Evolutionary conservation across 495 filamentous ascomycete genomes (phyloP).

Genomic region (Neurospora sp.): DNA sequence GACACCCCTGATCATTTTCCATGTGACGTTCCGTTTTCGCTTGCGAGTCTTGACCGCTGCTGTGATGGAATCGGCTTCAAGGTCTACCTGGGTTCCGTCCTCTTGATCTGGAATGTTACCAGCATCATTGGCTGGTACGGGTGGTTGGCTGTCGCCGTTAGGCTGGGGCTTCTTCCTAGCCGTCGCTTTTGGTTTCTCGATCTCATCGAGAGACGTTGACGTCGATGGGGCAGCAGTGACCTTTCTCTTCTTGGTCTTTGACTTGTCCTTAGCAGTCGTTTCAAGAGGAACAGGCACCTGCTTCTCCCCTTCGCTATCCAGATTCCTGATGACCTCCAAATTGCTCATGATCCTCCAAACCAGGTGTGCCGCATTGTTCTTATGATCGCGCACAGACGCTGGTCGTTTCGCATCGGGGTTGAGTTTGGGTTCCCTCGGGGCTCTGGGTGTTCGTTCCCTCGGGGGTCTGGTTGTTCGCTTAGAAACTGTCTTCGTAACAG

Average conservation of each 20-base stretch:
- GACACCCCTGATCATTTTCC: conserved; percentile 30
- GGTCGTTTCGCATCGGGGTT: conserved; percentile 26
- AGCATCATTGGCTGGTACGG: neutral
- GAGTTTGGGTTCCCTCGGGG: conserved; percentile 10
- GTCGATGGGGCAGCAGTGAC: neutral
- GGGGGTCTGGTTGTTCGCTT: neutral
- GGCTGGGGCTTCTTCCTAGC: neutral
- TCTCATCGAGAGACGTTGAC: neutral
- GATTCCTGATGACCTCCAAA: neutral
- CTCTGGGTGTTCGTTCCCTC: conserved; percentile 2
- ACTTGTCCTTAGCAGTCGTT: neutral
- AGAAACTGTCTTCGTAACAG: neutral
- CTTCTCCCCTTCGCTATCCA: neutral
- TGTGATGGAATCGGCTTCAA: conserved; percentile 21
- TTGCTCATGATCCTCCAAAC: conserved; percentile 20
- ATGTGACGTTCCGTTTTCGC: conserved; percentile 24
- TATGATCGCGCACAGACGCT: conserved; percentile 24
- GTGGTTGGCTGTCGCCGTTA: neutral
- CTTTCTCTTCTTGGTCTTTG: neutral
- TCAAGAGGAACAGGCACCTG: neutral
- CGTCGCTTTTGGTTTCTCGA: neutral
- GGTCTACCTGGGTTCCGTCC: neutral
- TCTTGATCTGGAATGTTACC: neutral
- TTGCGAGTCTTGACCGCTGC: conserved; percentile 31
- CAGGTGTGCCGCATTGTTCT: conserved; percentile 27